Evolutionary conservation across 345 rosid genomes (phyloP).

Genomic region (Eucalyptus fibrosa): DNA sequence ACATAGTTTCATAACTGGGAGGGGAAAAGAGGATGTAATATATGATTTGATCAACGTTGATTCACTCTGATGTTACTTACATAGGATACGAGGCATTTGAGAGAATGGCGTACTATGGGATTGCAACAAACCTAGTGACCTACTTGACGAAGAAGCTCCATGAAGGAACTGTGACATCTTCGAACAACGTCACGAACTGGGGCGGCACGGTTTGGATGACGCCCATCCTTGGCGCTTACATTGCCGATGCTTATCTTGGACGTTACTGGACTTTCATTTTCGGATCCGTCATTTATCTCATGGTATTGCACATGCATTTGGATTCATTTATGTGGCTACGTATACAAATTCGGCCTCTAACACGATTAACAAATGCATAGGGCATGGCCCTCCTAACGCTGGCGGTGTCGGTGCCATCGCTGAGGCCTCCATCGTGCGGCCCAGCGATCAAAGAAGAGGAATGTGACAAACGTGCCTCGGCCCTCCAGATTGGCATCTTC

Average conservation of each 20-base stretch:
- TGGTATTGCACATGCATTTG: slow-evolving; percentile 1
- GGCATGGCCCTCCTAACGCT: slow-evolving; percentile 44
- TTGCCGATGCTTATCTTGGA: slow-evolving; percentile 54
- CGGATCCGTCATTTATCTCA: slow-evolving; percentile 29
- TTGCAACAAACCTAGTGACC: neutral
- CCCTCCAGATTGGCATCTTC: slow-evolving; percentile 22
- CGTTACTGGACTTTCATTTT: slow-evolving; percentile 38
- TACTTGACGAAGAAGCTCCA: slow-evolving; percentile 13
- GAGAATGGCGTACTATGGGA: neutral
- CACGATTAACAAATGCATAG: slow-evolving; percentile 1
- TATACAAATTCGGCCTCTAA: neutral
- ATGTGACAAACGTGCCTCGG: slow-evolving; percentile 13
- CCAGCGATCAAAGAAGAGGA: slow-evolving; percentile 2
- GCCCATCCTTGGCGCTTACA: slow-evolving; percentile 44
- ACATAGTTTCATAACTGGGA: no score
- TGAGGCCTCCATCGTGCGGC: slow-evolving; percentile 39
- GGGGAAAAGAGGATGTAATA: no score
- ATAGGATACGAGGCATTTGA: neutral
- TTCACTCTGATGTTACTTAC: rapidly evolving
- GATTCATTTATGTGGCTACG: neutral
- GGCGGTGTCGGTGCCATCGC: slow-evolving; percentile 25
- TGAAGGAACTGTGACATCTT: slow-evolving; percentile 41
- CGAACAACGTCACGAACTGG: slow-evolving; percentile 63
- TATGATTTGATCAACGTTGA: neutral
- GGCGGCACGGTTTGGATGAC: slow-evolving; percentile 47